Conservation (phyloP, 768 basidiomycete genomes). For the Termitomyces heimii region DNA sequence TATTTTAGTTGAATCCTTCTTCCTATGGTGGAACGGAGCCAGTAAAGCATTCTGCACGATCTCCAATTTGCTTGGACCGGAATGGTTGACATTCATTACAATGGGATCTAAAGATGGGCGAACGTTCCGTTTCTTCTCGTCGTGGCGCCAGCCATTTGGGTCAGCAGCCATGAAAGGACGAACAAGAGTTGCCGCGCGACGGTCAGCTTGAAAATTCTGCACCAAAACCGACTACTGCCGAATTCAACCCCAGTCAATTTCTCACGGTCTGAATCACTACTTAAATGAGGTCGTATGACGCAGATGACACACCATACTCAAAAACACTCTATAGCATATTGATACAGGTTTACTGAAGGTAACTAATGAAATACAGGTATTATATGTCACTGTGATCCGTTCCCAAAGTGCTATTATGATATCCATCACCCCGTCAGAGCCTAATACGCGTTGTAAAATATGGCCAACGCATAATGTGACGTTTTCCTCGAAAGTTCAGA, state of each 20-base stretch:
- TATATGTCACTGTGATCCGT: conserved; percentile 12
- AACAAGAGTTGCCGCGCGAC: neutral
- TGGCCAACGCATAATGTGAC: neutral
- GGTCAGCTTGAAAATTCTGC: conserved; percentile 6
- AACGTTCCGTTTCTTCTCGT: conserved; percentile 31
- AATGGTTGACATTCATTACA: conserved; percentile 25
- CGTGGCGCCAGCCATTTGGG: conserved; percentile 23
- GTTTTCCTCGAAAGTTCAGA: neutral
- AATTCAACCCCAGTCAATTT: conserved; percentile 13
- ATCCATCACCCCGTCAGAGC: neutral
- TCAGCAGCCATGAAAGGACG: conserved; percentile 31
- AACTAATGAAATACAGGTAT: conserved; percentile 14
- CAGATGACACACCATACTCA: neutral
- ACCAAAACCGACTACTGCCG: conserved; percentile 15
- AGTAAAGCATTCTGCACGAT: conserved; percentile 65
- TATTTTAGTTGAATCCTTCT: conserved; percentile 65
- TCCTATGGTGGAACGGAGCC: conserved; percentile 65
- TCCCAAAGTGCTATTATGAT: conserved; percentile 4
- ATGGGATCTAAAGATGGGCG: conserved; percentile 33
- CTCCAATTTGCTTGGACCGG: conserved; percentile 45
- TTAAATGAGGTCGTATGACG: neutral
- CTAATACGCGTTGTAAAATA: neutral
- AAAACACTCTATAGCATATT: conserved; percentile 2
- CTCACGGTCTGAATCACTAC: conserved; percentile 12
- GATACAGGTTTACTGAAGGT: conserved; percentile 12